Evolutionary conservation across 176 grass and related monocot species (phyloP).

Genomic region (Carex parvula): DNA sequence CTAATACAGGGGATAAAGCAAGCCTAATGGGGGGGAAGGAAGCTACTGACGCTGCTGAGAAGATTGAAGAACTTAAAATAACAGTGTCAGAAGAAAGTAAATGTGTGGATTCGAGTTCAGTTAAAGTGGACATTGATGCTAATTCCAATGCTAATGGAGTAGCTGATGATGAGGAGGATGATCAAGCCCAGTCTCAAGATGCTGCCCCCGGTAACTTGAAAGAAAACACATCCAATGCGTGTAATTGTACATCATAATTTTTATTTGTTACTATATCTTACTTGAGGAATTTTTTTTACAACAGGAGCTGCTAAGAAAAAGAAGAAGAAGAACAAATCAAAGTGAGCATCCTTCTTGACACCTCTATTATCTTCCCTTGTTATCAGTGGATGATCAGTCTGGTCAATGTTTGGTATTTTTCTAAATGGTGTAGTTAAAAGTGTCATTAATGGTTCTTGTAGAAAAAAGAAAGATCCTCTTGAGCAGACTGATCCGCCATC

Average conservation of each 20-base stretch:
- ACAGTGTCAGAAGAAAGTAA: slow-evolving; percentile 25
- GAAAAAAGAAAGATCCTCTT: slow-evolving; percentile 78
- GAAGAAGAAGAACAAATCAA: slow-evolving; percentile 81
- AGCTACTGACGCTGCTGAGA: slow-evolving; percentile 20
- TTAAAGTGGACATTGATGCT: background rate
- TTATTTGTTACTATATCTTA: slow-evolving; percentile 1
- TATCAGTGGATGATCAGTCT: slow-evolving; percentile 16
- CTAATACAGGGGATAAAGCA: slow-evolving; percentile 2
- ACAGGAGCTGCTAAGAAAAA: slow-evolving; percentile 63
- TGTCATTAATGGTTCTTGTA: slow-evolving; percentile 20
- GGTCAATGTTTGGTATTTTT: slow-evolving; percentile 5
- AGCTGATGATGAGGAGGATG: slow-evolving; percentile 48
- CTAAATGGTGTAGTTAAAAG: background rate
- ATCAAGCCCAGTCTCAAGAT: slow-evolving; percentile 42
- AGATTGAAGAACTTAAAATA: slow-evolving; percentile 19
- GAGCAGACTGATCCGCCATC: slow-evolving; percentile 86
- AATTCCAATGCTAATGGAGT: slow-evolving; percentile 13
- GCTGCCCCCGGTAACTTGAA: slow-evolving; percentile 40
- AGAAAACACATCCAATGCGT: slow-evolving; percentile 14
- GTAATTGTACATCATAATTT: slow-evolving; percentile 17
- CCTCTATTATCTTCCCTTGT: background rate
- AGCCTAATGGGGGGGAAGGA: slow-evolving; percentile 2
- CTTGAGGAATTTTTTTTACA: slow-evolving; percentile 27
- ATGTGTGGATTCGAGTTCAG: slow-evolving; percentile 21
- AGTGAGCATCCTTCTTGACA: slow-evolving; percentile 36